Evolutionary conservation across 768 basidiomycete genomes (phyloP).

Genomic region (Russula sp.): DNA sequence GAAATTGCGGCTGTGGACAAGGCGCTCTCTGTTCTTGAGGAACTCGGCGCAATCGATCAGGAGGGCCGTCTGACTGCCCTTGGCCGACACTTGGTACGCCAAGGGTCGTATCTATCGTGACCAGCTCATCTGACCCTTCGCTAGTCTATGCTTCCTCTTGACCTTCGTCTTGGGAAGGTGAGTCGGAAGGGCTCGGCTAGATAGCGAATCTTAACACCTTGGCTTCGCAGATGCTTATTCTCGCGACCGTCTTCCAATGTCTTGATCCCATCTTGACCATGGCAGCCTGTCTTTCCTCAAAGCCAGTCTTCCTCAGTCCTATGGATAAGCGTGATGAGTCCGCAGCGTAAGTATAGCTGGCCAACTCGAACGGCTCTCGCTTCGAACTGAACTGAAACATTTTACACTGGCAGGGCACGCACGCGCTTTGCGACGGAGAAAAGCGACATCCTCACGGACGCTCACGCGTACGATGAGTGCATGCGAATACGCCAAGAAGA

Average conservation of each 20-base stretch:
- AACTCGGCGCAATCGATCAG: constrained; percentile 73
- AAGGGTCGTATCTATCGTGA: not conserved
- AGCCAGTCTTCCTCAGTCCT: constrained; percentile 79
- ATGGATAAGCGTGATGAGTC: constrained; percentile 84
- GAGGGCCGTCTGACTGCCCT: constrained; percentile 71
- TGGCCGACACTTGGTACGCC: constrained; percentile 69
- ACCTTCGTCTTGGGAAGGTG: constrained; percentile 84
- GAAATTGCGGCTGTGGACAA: constrained; percentile 68
- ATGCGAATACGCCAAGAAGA: constrained; percentile 49
- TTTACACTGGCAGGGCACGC: constrained; percentile 54
- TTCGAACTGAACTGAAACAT: not conserved
- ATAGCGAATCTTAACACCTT: constrained; percentile 1
- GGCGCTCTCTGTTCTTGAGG: constrained; percentile 68
- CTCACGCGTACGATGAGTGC: constrained; percentile 69
- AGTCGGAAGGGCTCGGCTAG: not conserved
- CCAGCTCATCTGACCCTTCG: constrained; percentile 1
- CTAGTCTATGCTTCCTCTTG: constrained; percentile 82
- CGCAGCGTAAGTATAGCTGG: constrained; percentile 45
- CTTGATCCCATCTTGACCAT: constrained; percentile 78
- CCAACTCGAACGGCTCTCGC: not conserved
- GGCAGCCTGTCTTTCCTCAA: constrained; percentile 80
- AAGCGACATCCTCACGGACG: constrained; percentile 84
- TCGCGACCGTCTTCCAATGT: constrained; percentile 81
- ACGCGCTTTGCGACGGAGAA: constrained; percentile 63
- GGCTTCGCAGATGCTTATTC: constrained; percentile 71